Evolutionary conservation across 495 filamentous ascomycete genomes (phyloP).

Genomic region (Zalerion maritima): DNA sequence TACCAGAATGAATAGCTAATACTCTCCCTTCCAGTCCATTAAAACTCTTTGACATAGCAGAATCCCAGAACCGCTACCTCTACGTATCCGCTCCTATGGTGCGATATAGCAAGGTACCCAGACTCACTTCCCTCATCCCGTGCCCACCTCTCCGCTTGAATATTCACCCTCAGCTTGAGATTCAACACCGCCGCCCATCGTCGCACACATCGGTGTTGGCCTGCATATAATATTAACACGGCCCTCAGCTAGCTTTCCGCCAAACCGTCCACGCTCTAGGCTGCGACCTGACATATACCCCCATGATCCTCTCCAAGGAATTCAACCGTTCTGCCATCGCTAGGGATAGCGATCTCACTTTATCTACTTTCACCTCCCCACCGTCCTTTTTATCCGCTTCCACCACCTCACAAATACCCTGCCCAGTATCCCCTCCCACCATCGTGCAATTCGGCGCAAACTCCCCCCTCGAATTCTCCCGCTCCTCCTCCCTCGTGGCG

Average conservation of each 20-base stretch:
- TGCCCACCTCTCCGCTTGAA: background rate
- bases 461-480: slow-evolving; percentile 39
- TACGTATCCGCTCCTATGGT: slow-evolving; percentile 57
- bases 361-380: slow-evolving; percentile 3
- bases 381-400: background rate
- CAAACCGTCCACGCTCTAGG: slow-evolving; percentile 43
- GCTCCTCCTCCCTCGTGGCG: slow-evolving; percentile 42
- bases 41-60: slow-evolving; percentile 41
- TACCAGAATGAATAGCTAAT: too few species aligned
- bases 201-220: background rate
- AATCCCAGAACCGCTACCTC: slow-evolving; percentile 32
- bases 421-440: slow-evolving; percentile 28
- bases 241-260: slow-evolving; percentile 42
- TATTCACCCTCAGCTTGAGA: too few species aligned
- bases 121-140: background rate
- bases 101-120: slow-evolving; percentile 39
- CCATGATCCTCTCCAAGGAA: slow-evolving; percentile 60
- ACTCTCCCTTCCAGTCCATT: too few species aligned
- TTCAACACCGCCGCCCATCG: too few species aligned
- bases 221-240: slow-evolving; percentile 1
- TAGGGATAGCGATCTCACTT: slow-evolving; percentile 39
- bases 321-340: slow-evolving; percentile 45
- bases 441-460: slow-evolving; percentile 50
- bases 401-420: slow-evolving; percentile 16
- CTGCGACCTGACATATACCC: slow-evolving; percentile 51